Evolutionary conservation across 139 green algal species (phyloP), one percentile per base, ranked within the genome.

Genomic region (Chlamydomonas applanata): DNA sequence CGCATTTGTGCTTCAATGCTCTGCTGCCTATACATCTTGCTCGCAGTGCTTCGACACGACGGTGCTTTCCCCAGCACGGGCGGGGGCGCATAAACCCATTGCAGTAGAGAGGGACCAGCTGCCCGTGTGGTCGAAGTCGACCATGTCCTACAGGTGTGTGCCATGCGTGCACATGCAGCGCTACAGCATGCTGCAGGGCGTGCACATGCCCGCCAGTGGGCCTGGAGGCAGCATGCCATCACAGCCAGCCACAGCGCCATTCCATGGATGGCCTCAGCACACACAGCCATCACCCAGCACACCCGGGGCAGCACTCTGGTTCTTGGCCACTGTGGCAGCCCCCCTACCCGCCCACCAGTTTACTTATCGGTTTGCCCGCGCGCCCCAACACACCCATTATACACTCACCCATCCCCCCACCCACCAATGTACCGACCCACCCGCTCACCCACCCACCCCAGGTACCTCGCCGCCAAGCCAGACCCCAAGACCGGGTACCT

Each of bases 41-140:
- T 30, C 57, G 69, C 81, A 89, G 87, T 93, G 88, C 74, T 93
- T 93, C 66, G 88, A 93, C 72, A 88, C 81, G 9, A 93, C 86
- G 4, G 20, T 71, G 4, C 61, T 84, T 27, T 86, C 81, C 13
- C 66, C 77, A 34, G 57, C 59, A 0, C 69, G 84, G 29, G 82
- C 87, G 14, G 87, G 87, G 2, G 57, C 81, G 1, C 87, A 93
- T 57, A 79, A 88, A 35, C 49, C 59, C 1, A 70, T 87, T 1
- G 45, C 65, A 4, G 64, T 88, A 17, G 30, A 69, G 3, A 80
- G 72, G 24, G 77, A 84, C 22, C 78, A 88, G 49, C 61, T 90
- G 34, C 88, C 88, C 20, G 68, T 82, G 29, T 93, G 88, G 86
- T 88, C 80, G 1, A 90, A 89, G 66, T 86, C 85, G 1, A 89